These are phyloP conservation scores for Plasmodium ovale DNA, from an alignment of 169 alveolate genomes.

Conservation along the genomic window DNA sequence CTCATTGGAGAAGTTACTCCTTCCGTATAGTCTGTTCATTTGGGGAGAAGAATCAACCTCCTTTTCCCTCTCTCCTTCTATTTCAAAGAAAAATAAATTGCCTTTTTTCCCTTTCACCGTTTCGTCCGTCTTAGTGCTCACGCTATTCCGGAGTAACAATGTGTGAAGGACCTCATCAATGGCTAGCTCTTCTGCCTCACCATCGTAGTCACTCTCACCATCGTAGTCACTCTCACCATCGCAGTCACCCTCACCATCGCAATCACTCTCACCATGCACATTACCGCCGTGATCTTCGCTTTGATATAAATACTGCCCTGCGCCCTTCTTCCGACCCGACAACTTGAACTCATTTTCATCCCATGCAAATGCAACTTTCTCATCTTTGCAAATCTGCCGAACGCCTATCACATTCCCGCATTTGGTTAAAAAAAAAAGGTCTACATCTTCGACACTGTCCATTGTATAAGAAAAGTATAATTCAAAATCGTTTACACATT, in stretches of 20 bases:
- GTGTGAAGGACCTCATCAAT: conserved; percentile 11
- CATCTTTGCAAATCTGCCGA: background rate
- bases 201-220: background rate
- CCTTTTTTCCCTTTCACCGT: background rate
- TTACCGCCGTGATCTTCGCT: background rate
- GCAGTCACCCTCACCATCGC: background rate
- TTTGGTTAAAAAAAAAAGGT: conserved; percentile 37
- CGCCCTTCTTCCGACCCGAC: background rate
- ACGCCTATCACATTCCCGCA: conserved; percentile 1
- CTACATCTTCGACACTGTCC: conserved; percentile 4
- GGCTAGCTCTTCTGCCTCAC: conserved; percentile 2
- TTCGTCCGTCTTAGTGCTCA: background rate
- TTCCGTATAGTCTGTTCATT: conserved; percentile 16
- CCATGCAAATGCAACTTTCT: background rate
- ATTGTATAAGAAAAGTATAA: conserved; percentile 27
- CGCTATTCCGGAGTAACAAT: conserved; percentile 3
- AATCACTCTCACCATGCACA: background rate
- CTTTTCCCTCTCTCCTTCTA: background rate
- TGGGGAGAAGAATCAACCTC: background rate
- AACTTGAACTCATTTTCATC: conserved; percentile 17
- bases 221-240: background rate
- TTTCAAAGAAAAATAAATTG: conserved; percentile 49
- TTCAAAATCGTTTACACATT: conserved; percentile 20
- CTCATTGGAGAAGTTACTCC: conserved; percentile 52
- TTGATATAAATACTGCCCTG: background rate